Base-by-base conservation (phyloP, 2,329 filamentous ascomycete genomes). In the Pestalotiopsis sp. region DNA sequence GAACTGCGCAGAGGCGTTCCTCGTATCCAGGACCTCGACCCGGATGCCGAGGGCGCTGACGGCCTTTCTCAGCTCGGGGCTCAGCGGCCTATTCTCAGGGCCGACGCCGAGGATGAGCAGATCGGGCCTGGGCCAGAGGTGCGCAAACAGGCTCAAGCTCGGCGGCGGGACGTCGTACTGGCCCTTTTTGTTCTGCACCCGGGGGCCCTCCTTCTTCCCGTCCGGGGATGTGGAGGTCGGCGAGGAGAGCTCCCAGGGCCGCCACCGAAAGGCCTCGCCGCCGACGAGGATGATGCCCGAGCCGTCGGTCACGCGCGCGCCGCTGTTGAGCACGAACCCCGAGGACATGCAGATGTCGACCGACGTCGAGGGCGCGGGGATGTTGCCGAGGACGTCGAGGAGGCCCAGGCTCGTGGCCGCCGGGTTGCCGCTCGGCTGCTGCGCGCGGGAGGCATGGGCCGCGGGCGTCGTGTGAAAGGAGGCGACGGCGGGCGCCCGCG, bases 1-100 rank as follows among this genome's bases (percentile, higher is more conserved):
- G 80, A 96, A 99, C 79, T 98, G 94, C 41, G 95, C 92, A 1
- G 95, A 93, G 9, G 96, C 96, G 81, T 98, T 98, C 71, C 94
- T 86, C 39, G 96, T 98, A 81, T 98, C 96, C 76, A 95, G 87
- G 3, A 98, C 87, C 76, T 99, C 96, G 4, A 98, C 86, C 68
- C 93, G 86, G 73, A 98, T 92, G 0, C 96, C 96, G 57, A 98
- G 80, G 38, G 88, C 87, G 70, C 91, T 92, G 68, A 99, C 89
- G 73, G 90, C 86, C 69, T 85, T 86, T 73, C 92, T 90, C 58
- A 93, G 93, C 73, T 90, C 86, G 0, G 93, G 92, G 67, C 92
- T 93, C 7, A 98, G 81, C 0, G 94, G 94, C 64, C 90, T 83
- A 64, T 96, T 93, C 23, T 87, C 86, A 23, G 88, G 88, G 0